These are phyloP conservation scores for Ophiosphaerella herpotricha DNA, from an alignment of 2,329 filamentous ascomycete genomes.

Conservation along the genomic window DNA sequence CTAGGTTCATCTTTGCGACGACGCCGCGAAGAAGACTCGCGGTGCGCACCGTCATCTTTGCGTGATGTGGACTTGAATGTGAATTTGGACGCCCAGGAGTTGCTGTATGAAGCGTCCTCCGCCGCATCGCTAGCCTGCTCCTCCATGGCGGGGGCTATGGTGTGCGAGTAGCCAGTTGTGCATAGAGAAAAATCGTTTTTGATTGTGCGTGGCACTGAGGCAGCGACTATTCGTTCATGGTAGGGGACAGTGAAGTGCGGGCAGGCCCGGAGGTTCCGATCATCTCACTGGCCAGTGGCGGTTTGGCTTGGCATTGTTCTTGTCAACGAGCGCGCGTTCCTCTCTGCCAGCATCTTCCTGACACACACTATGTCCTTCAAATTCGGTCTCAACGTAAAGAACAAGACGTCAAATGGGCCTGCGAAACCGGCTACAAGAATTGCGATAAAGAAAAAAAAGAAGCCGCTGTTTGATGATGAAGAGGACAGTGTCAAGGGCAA, in stretches of 20 bases:
- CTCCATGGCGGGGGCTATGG: slow-evolving; percentile 32
- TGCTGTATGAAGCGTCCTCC: slow-evolving; percentile 26
- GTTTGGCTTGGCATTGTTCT: slow-evolving; percentile 24
- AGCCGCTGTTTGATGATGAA: slow-evolving; percentile 58
- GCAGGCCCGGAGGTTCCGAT: slow-evolving; percentile 29
- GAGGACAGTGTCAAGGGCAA: slow-evolving; percentile 55
- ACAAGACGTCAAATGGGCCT: slow-evolving; percentile 51
- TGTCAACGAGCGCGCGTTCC: slow-evolving; percentile 3
- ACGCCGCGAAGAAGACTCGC: slow-evolving; percentile 16
- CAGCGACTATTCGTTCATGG: not conserved
- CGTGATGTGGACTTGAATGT: slow-evolving; percentile 44
- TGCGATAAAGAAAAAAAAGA: slow-evolving; percentile 37
- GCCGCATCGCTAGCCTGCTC: slow-evolving; percentile 27
- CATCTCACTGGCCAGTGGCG: slow-evolving; percentile 30
- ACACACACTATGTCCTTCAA: slow-evolving; percentile 49
- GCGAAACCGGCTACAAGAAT: slow-evolving; percentile 25
- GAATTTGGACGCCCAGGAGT: slow-evolving; percentile 42
- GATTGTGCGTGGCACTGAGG: not conserved
- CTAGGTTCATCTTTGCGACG: slow-evolving; percentile 9
- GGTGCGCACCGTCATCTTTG: slow-evolving; percentile 10
- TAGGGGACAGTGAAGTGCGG: slow-evolving; percentile 15
- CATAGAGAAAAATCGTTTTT: slow-evolving; percentile 14
- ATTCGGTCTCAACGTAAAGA: slow-evolving; percentile 65
- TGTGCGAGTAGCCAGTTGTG: slow-evolving; percentile 11
- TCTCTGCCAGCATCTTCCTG: slow-evolving; percentile 1